phyloP scores from a whole-genome alignment of 164 flowering plant species.

The Piper betle region DNA sequence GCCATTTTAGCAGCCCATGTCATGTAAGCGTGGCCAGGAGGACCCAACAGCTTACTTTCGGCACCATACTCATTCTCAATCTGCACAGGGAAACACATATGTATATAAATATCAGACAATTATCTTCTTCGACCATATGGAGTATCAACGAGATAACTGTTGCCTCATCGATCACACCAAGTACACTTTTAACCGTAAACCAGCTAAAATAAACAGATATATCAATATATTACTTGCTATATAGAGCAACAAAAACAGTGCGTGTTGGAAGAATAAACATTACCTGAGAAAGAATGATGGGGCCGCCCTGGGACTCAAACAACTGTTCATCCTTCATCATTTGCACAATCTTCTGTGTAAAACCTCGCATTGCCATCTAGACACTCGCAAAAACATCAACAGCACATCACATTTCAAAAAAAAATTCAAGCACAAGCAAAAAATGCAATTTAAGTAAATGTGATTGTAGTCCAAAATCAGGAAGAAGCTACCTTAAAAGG shows the following conservation, averaged over 20 bases:
- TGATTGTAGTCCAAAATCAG: not conserved
- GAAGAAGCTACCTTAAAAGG: slow-evolving; percentile 60
- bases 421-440: not conserved
- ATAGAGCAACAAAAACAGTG: not conserved
- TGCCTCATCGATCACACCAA: not conserved
- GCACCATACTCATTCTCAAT: slow-evolving; percentile 68
- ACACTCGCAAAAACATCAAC: slow-evolving; percentile 1
- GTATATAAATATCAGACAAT: not conserved
- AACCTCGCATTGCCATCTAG: slow-evolving; percentile 72
- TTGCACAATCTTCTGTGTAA: slow-evolving; percentile 52
- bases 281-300: slow-evolving; percentile 71
- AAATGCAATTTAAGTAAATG: not conserved
- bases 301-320: slow-evolving; percentile 72
- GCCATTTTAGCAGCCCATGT: slow-evolving; percentile 76
- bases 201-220: not conserved
- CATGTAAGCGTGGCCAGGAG: slow-evolving; percentile 47
- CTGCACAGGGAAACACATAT: slow-evolving; percentile 12
- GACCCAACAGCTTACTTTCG: slow-evolving; percentile 30
- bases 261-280: not conserved
- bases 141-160: no score
- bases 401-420: not conserved
- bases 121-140: not conserved
- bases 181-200: not conserved
- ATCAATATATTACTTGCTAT: not conserved
- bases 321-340: slow-evolving; percentile 60